These are phyloP conservation scores for Skeletonema marinoi DNA, from an alignment of 108 stramenopile genomes.

Conservation along the genomic window DNA sequence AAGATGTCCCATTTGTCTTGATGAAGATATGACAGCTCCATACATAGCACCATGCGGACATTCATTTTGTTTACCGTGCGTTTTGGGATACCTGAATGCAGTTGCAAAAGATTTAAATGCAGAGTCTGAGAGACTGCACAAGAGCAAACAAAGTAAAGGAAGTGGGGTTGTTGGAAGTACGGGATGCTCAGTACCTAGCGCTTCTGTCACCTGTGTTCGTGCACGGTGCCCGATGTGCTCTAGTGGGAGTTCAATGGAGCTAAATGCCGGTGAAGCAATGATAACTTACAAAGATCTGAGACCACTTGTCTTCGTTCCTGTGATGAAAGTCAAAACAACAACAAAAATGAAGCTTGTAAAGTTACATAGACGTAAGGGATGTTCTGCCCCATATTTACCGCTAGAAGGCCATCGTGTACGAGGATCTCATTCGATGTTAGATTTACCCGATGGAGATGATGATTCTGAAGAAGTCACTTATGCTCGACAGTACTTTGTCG, in stretches of 20 bases:
- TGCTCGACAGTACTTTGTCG: constrained; percentile 34
- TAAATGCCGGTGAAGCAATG: constrained; percentile 35
- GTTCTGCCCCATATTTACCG: constrained; percentile 71
- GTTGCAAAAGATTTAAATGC: constrained; percentile 36
- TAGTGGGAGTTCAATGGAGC: constrained; percentile 21
- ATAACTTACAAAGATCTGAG: constrained; percentile 60
- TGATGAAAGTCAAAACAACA: constrained; percentile 10
- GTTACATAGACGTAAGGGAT: constrained; percentile 55
- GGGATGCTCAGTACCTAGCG: constrained; percentile 1
- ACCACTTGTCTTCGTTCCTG: constrained; percentile 57
- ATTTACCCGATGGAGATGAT: constrained; percentile 41
- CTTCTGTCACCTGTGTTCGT: constrained; percentile 27
- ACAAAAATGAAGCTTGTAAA: constrained; percentile 59
- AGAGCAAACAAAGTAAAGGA: constrained; percentile 15
- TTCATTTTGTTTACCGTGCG: constrained; percentile 72
- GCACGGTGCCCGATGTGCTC: constrained; percentile 46
- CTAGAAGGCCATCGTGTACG: constrained; percentile 18
- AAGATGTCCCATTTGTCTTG: constrained; percentile 82
- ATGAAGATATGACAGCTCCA: constrained; percentile 52
- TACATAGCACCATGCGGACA: constrained; percentile 84
- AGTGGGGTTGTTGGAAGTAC: constrained; percentile 15
- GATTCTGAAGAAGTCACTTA: constrained; percentile 42
- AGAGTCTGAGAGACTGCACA: constrained; percentile 23
- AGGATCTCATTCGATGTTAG: constrained; percentile 2
- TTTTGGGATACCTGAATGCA: constrained; percentile 67